These are phyloP conservation scores for Neonectria hederae DNA, from an alignment of 2,329 filamentous ascomycete species.

Conservation along the genomic window DNA sequence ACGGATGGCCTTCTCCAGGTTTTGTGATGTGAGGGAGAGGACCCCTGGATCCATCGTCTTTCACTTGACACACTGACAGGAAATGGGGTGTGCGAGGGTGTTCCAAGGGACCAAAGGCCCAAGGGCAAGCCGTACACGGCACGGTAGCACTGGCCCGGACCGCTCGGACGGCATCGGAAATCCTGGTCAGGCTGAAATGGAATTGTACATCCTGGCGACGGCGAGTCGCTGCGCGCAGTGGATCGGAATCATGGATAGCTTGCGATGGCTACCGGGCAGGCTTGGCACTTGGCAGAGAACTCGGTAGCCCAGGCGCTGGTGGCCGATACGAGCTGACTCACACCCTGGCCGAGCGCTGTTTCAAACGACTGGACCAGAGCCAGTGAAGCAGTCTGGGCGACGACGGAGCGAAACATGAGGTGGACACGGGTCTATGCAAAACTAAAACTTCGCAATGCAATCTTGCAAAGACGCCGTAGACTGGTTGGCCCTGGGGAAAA, in stretches of 20 bases:
- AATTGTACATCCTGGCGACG: slow-evolving; percentile 7
- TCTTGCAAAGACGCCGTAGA: background rate
- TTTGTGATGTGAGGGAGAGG: slow-evolving; percentile 13
- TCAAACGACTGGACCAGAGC: slow-evolving; percentile 7
- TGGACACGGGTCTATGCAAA: slow-evolving; percentile 4
- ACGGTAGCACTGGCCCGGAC: slow-evolving; percentile 2
- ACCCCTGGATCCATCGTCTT: slow-evolving; percentile 13
- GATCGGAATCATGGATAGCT: slow-evolving; percentile 2
- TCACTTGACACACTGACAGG: background rate
- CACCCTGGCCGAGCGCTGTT: slow-evolving; percentile 19
- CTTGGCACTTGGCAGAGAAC: slow-evolving; percentile 17
- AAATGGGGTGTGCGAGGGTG: slow-evolving; percentile 1
- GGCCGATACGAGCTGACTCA: slow-evolving; percentile 25
- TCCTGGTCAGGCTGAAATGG: slow-evolving; percentile 18
- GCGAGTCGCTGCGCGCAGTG: slow-evolving; percentile 6
- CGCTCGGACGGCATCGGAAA: slow-evolving; percentile 2
- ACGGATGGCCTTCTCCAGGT: slow-evolving; percentile 16
- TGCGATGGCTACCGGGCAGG: background rate
- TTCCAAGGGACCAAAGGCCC: background rate
- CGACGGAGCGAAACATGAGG: slow-evolving; percentile 29
- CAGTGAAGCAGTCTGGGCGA: slow-evolving; percentile 22
- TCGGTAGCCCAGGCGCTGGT: background rate
- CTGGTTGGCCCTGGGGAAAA: slow-evolving; percentile 13
- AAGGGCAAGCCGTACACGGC: background rate
- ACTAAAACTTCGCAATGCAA: background rate